Percentiles rank a stretch among this genome's conserved stretches.
These are phyloP conservation scores for Diaporthe sp. DNA, from an alignment of 2,329 filamentous ascomycete species.

Conservation along the genomic window DNA sequence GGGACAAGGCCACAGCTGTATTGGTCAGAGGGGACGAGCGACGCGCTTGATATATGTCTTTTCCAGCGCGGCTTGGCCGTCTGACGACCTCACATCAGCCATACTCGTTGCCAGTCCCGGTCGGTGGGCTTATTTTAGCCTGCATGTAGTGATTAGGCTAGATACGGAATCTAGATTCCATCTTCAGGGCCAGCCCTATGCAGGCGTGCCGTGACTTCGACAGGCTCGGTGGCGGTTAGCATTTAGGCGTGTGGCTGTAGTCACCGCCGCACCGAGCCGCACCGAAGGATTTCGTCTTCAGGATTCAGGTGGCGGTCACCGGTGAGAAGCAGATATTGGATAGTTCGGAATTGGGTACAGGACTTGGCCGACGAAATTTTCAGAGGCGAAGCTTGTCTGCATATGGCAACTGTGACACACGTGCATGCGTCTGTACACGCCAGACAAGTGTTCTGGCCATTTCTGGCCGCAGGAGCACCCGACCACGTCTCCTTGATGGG, in stretches of 20 bases:
- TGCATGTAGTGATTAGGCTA: constrained; percentile 4
- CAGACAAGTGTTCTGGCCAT: neutral
- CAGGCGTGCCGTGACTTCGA: neutral
- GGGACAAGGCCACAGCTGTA: no score
- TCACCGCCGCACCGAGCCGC: no score
- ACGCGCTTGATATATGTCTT: neutral
- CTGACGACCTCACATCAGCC: neutral
- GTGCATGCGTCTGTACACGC: neutral
- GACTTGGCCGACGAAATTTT: neutral
- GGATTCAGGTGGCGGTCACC: neutral
- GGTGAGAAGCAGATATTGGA: neutral
- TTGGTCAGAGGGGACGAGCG: neutral
- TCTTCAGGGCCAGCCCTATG: neutral
- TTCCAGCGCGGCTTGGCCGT: neutral
- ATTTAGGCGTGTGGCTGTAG: neutral
- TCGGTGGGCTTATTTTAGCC: neutral
- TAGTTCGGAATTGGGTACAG: neutral
- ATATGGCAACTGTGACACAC: neutral
- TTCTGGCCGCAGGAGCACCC: neutral
- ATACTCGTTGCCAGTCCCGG: neutral
- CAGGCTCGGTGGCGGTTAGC: neutral
- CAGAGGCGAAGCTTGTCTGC: neutral
- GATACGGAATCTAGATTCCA: neutral
- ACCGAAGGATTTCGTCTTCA: neutral
- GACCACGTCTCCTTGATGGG: neutral